Base-by-base conservation (phyloP, 805 yeast species). In the Saccharomycopsis sp. region DNA sequence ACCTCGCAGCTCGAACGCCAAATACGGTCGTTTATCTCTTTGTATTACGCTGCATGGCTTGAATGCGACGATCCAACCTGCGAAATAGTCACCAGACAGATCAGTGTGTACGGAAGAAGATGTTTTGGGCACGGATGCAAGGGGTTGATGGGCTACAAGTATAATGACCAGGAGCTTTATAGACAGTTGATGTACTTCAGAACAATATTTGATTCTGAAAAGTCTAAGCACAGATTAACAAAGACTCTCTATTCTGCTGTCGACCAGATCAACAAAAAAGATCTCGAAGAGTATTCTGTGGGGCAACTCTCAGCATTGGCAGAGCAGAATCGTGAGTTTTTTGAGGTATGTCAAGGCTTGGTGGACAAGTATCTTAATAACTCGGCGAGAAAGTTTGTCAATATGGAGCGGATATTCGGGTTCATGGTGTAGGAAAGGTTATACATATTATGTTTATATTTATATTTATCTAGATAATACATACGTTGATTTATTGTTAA, bases 361-460 rank as follows among this genome's bases (percentile, higher is more conserved):
- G 87, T 87, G 0, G 80, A 83, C 63, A 84, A 84, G 70, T 93
- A 92, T 66, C 72, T 93, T 64, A 76, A 77, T 55, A 87, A 87
- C 62, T 87, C 93, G 72, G 97, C 96, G 3, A 84, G 97, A 64
- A 78, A 97, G 54, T 91, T 84, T 70, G 97, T 92, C 55, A 88
- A 89, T 68, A 84, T 93, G 88, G 84, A 84, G 7, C 74, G 81
- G 22, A 84, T 92, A n/a, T 92, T 92, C 70, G 86, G 79, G 55
- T 82, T 80, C 63, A 80, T 82, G 82, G 56, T 55, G 19, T 51
- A 54, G 20, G 44, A 41, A 17, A 29, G 38, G 12, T 29, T 7
- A 29, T n/a, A n/a, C n/a, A n/a, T n/a, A 29, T 7, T 29, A 29
- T 29, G 38, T 29, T 29, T 7, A 29, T 5, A 12, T 5, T 29